phyloP scores from a whole-genome alignment of 306 rosid species.

The Geum urbanum region DNA sequence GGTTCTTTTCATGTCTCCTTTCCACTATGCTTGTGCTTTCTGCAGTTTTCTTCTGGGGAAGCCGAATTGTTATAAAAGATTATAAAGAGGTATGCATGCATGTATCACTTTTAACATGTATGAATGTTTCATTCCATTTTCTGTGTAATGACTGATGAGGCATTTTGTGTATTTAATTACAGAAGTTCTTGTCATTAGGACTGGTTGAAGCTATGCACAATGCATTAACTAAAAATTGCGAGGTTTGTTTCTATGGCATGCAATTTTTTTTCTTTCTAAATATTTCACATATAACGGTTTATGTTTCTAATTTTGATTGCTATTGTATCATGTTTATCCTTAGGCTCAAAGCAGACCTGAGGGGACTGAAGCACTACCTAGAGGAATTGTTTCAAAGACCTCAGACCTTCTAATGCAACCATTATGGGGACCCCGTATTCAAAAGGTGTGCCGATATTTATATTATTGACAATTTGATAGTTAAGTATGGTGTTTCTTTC shows the following conservation, averaged over 20 bases:
- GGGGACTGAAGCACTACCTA: conserved; percentile 34
- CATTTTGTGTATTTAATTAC: conserved; percentile 1
- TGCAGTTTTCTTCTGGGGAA: conserved; percentile 30
- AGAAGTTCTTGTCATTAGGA: conserved; percentile 23
- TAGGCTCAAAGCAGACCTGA: conserved; percentile 22
- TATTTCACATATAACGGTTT: neutral
- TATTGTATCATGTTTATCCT: neutral
- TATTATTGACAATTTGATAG: neutral
- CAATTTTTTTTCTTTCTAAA: neutral
- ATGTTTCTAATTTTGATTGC: neutral
- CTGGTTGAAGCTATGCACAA: conserved; percentile 16
- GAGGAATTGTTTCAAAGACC: conserved; percentile 35
- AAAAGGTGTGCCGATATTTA: neutral
- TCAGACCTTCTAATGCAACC: conserved; percentile 40
- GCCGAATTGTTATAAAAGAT: conserved; percentile 25
- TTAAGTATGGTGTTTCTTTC: neutral
- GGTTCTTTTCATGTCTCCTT: conserved; percentile 15
- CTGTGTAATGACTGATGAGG: neutral
- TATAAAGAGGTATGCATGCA: conserved; percentile 28
- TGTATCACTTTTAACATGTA: neutral
- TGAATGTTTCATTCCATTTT: neutral
- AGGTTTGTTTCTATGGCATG: conserved; percentile 21
- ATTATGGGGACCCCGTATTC: conserved; percentile 29
- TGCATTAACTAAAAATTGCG: conserved; percentile 9
- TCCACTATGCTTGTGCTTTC: conserved; percentile 19